Evolutionary conservation across 208 protist species (phyloP).

Genomic region (Tritrichomonas foetus): DNA sequence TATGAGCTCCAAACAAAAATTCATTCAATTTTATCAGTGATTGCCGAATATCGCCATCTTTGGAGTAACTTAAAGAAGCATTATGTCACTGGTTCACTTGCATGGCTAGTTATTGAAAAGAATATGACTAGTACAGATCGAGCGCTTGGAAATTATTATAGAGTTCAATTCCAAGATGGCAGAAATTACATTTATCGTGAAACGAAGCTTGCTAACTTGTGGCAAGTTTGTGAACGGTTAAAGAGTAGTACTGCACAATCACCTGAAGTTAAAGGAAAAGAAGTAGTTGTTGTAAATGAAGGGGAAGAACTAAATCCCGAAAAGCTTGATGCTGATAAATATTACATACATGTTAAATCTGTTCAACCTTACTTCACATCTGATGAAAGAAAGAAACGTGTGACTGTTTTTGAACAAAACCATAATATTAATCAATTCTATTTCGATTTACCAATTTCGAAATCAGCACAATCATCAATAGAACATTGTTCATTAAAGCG

Average conservation of each 20-base stretch:
- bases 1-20: neutral
- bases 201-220: constrained; percentile 3
- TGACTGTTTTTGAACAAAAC: constrained; percentile 27
- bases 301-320: neutral
- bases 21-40: neutral
- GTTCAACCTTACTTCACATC: neutral
- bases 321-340: neutral
- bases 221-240: neutral
- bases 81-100: neutral
- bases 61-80: neutral
- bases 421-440: constrained; percentile 12
- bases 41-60: neutral
- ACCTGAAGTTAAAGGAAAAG: neutral
- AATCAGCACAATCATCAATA: neutral
- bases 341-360: neutral
- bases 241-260: neutral
- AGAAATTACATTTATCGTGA: neutral
- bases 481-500: neutral
- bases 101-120: neutral
- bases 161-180: neutral
- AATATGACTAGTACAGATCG: neutral
- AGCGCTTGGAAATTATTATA: neutral
- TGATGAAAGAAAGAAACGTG: neutral
- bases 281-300: neutral
- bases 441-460: constrained; percentile 1